Percentiles rank a stretch among this genome's conserved stretches.
Conservation (phyloP, 2,329 filamentous ascomycete species). For the Saccharata proteae region DNA sequence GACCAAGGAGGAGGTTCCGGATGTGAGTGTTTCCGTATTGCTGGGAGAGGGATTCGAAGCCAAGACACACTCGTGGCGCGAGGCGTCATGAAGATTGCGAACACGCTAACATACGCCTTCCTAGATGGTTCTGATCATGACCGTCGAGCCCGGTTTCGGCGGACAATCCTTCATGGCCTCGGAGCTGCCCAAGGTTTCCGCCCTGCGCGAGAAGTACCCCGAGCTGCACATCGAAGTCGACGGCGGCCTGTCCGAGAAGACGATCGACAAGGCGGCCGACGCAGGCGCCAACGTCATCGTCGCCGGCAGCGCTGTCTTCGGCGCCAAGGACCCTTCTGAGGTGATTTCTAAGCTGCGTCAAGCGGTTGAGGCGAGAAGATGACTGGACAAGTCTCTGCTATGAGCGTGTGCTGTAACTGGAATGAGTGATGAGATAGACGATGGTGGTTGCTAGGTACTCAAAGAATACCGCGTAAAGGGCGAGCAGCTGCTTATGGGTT, state of each 20-base stretch:
- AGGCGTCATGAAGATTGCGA: not conserved
- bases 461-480: too few species aligned
- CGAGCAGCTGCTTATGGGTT: too few species aligned
- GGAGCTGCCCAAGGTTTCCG: constrained; percentile 85
- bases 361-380: constrained; percentile 58
- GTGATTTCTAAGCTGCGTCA: constrained; percentile 74
- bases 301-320: constrained; percentile 90
- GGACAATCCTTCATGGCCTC: constrained; percentile 98
- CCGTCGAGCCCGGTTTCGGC: constrained; percentile 91
- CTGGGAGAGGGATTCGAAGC: not conserved
- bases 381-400: too few species aligned
- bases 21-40: constrained; percentile 50
- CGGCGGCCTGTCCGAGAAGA: constrained; percentile 75
- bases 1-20: constrained; percentile 65
- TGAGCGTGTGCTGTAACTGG: too few species aligned
- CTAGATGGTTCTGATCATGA: constrained; percentile 98
- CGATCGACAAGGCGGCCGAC: constrained; percentile 86
- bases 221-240: constrained; percentile 96
- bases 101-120: constrained; percentile 8
- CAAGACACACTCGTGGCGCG: not conserved
- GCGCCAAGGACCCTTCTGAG: constrained; percentile 73
- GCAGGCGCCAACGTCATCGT: constrained; percentile 98
- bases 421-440: too few species aligned
- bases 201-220: constrained; percentile 72
- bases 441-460: too few species aligned